Base-by-base conservation (phyloP, 2,329 filamentous ascomycete genomes). In the Sporothrix luriei region DNA sequence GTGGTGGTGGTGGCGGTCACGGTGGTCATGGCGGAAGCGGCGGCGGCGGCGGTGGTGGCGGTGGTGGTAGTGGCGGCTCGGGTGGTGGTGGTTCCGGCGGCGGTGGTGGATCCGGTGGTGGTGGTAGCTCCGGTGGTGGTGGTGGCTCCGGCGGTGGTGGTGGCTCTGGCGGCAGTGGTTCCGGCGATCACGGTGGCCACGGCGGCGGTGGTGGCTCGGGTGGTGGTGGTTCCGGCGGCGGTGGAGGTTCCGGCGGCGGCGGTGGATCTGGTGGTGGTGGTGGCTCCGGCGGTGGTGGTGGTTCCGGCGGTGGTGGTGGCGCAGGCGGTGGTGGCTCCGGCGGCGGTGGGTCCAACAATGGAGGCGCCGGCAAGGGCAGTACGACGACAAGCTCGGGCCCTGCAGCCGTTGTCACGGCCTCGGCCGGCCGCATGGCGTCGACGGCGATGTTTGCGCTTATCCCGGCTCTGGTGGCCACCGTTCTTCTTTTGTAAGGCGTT, bases 381-480 rank as follows among this genome's bases (percentile, higher is more conserved):
- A 29, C 46, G 19, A 14, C 67, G 16, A 69, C 68, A 3, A 62
- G 72, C 24, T 74, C 77, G 69, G 76, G 78, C 72, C 75, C 76
- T 72, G n/a, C 38, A 2, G 19, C 64, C 14, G 68, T 67, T 21
- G 79, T 82, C 75, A 84, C 82, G 57, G 84, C 81, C 73, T 85
- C 82, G 76, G 86, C 85, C 73, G 80, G 81, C 73, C 80, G 82
- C 75, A 76, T 86, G 74, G 80, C 80, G 70, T 83, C 81, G 80
- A 86, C 84, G 72, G 80, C 80, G 76, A 70, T 83, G 76, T 78
- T 86, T 76, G 85, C 85, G 76, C n/a, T 54, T 14, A 84, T 82
- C 73, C 81, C 79, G 59, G 85, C 82, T 77, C 84, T 83, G 79
- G 76, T 84, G 70, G 83, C 80, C 71, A 84, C 83, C 76, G 78